A percentile compares a stretch with the other conserved stretches of the same genome.
Evolutionary conservation across 495 filamentous ascomycete genomes (phyloP).

Genomic region (Penicillium crystallinum): DNA sequence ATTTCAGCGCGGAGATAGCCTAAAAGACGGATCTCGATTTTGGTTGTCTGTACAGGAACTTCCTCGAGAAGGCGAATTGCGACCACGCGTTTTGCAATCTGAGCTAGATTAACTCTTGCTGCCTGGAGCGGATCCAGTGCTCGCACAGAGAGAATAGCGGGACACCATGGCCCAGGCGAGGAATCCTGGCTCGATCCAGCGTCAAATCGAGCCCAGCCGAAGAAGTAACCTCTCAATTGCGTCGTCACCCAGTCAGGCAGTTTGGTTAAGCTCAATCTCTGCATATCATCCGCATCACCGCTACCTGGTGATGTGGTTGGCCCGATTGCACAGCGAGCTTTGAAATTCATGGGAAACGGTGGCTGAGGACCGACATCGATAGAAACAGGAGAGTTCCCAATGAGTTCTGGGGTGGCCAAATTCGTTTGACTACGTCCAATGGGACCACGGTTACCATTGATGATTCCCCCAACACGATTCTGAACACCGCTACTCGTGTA

Average conservation of each 20-base stretch:
- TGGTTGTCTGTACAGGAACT: conserved; percentile 27
- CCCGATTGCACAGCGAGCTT: conserved; percentile 27
- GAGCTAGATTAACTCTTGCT: conserved; percentile 34
- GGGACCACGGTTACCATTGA: conserved; percentile 15
- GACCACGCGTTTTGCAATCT: conserved; percentile 35
- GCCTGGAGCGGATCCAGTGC: conserved; percentile 35
- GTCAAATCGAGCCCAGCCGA: conserved; percentile 53
- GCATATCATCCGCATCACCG: conserved; percentile 4
- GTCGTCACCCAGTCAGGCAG: conserved; percentile 42
- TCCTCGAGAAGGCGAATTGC: conserved; percentile 46
- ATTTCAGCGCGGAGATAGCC: conserved; percentile 37
- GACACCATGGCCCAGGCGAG: conserved; percentile 39
- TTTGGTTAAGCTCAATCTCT: conserved; percentile 26
- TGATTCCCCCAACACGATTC: conserved; percentile 25
- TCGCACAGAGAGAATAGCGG: conserved; percentile 46
- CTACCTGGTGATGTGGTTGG: conserved; percentile 31
- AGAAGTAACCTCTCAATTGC: conserved; percentile 55
- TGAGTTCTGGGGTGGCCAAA: conserved; percentile 11
- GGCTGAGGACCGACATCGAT: conserved; percentile 47
- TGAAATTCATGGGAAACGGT: conserved; percentile 56
- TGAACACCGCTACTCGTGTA: conserved; percentile 35
- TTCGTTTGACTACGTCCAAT: conserved; percentile 13
- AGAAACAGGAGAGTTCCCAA: conserved; percentile 8
- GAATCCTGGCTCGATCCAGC: conserved; percentile 14
- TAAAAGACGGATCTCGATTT: conserved; percentile 50